Percentiles rank a stretch among this genome's conserved stretches.
Evolutionary conservation across 371 early-diverging fungal species (phyloP).

Genomic region (Thermomucor indicae-seudaticae): DNA sequence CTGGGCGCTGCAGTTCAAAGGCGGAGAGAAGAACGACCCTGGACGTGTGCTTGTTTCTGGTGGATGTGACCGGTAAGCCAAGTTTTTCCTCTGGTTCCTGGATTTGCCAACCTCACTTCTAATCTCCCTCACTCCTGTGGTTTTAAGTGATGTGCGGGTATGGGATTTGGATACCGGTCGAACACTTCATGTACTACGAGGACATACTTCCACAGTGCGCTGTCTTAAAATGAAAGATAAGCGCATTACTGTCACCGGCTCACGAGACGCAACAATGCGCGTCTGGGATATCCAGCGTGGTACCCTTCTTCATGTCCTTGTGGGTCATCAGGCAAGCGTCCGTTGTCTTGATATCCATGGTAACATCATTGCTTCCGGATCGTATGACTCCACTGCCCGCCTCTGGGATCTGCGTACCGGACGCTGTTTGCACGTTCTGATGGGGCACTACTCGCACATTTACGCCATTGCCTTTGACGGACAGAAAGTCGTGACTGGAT

Average conservation of each 20-base stretch:
- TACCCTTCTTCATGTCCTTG: conserved; percentile 52
- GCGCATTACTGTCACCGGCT: conserved; percentile 79
- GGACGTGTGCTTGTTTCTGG: conserved; percentile 73
- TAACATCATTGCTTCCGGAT: conserved; percentile 78
- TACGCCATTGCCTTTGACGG: conserved; percentile 71
- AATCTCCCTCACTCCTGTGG: conserved; percentile 37
- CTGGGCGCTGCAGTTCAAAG: conserved; percentile 87
- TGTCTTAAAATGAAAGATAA: conserved; percentile 74
- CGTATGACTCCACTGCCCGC: conserved; percentile 87
- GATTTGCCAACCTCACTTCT: conserved; percentile 29
- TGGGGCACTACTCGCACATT: conserved; percentile 65
- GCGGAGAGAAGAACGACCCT: conserved; percentile 52
- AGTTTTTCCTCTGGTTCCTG: neutral
- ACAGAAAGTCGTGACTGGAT: conserved; percentile 67
- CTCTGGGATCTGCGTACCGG: conserved; percentile 85
- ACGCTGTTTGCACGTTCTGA: conserved; percentile 59
- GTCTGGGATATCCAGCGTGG: conserved; percentile 80
- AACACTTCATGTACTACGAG: conserved; percentile 74
- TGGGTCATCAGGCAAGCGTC: conserved; percentile 79
- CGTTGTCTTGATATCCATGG: conserved; percentile 80
- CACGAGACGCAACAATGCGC: conserved; percentile 83
- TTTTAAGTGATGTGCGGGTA: conserved; percentile 71
- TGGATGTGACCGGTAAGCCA: conserved; percentile 69
- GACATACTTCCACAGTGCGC: conserved; percentile 92
- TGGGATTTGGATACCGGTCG: conserved; percentile 84